Conservation (phyloP, 1,284 basidiomycete genomes). For the Pseudozyma thailandica region DNA sequence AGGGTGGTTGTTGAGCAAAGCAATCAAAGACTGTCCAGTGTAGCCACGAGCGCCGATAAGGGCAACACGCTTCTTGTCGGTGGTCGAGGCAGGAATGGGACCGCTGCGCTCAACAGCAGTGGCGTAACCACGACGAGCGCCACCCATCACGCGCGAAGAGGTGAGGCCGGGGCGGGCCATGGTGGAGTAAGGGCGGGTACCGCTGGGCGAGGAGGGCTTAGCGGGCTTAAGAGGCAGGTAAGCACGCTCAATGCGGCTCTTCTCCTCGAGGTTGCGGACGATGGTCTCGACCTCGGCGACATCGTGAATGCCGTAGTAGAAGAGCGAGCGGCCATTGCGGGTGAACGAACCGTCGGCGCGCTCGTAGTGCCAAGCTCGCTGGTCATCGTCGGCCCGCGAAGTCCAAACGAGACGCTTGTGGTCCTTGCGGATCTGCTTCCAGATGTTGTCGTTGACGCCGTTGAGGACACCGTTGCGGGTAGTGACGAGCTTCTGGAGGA, state of each 20-base stretch:
- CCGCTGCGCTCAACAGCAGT: conserved; percentile 70
- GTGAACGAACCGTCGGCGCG: conserved; percentile 97
- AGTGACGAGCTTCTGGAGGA: conserved; percentile 90
- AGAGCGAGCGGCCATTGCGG: conserved; percentile 86
- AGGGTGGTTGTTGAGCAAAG: conserved; percentile 85
- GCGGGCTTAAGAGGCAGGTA: conserved; percentile 90
- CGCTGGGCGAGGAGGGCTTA: conserved; percentile 71
- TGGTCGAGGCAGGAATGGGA: conserved; percentile 71
- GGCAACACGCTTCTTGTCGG: conserved; percentile 85
- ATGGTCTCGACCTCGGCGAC: conserved; percentile 84
- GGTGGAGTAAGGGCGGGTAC: conserved; percentile 63
- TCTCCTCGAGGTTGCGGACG: conserved; percentile 83
- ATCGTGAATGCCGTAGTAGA: conserved; percentile 97
- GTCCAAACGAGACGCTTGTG: conserved; percentile 97
- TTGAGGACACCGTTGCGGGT: conserved; percentile 90
- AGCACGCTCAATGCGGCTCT: conserved; percentile 83
- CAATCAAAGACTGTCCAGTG: conserved; percentile 91
- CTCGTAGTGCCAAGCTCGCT: conserved; percentile 98
- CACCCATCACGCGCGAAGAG: conserved; percentile 70
- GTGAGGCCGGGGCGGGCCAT: conserved; percentile 65
- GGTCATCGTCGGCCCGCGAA: conserved; percentile 90
- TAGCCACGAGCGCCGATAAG: conserved; percentile 95
- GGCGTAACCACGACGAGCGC: conserved; percentile 65
- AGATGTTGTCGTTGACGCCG: conserved; percentile 96
- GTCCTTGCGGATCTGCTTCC: conserved; percentile 93